A percentile compares a stretch with the other conserved stretches of the same genome.
Evolutionary conservation across 1,284 basidiomycete genomes (phyloP).

Genomic region (Naganishia sp.): DNA sequence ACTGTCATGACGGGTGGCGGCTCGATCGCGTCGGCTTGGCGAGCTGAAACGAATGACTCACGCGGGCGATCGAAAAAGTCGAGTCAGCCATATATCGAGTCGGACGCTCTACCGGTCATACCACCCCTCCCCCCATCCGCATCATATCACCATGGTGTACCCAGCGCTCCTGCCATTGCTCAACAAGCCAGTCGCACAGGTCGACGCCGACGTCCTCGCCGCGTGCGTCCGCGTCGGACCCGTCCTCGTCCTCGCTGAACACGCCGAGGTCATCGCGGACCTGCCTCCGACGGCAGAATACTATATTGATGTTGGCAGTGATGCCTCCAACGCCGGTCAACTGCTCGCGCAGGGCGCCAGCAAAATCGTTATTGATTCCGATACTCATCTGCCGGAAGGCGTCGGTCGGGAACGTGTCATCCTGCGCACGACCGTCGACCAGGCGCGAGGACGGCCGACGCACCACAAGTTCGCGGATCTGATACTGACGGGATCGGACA

Average conservation of each 20-base stretch:
- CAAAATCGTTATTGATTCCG: slow-evolving; percentile 71
- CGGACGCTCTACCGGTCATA: background rate
- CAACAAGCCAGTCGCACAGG: slow-evolving; percentile 21
- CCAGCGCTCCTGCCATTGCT: slow-evolving; percentile 54
- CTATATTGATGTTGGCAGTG: slow-evolving; percentile 65
- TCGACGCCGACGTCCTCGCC: slow-evolving; percentile 59
- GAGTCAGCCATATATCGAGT: slow-evolving; percentile 4
- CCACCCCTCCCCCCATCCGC: background rate
- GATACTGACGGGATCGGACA: slow-evolving; percentile 31
- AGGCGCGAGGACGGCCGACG: slow-evolving; percentile 7
- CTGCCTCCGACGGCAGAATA: slow-evolving; percentile 48
- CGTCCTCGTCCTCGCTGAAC: slow-evolving; percentile 60
- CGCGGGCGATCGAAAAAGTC: slow-evolving; percentile 23
- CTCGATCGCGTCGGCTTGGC: slow-evolving; percentile 14
- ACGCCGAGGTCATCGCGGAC: slow-evolving; percentile 41
- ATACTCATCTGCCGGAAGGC: slow-evolving; percentile 36
- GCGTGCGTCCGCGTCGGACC: slow-evolving; percentile 74
- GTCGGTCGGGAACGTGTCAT: slow-evolving; percentile 9
- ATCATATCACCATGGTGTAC: slow-evolving; percentile 42
- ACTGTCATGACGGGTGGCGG: background rate
- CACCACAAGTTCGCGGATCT: slow-evolving; percentile 55
- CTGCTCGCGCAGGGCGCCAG: slow-evolving; percentile 74
- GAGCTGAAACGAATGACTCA: slow-evolving; percentile 10
- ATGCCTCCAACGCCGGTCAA: slow-evolving; percentile 59
- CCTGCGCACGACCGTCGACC: slow-evolving; percentile 9